Base-by-base conservation (phyloP, 345 rosid species). In the Lepidium didymum region DNA sequence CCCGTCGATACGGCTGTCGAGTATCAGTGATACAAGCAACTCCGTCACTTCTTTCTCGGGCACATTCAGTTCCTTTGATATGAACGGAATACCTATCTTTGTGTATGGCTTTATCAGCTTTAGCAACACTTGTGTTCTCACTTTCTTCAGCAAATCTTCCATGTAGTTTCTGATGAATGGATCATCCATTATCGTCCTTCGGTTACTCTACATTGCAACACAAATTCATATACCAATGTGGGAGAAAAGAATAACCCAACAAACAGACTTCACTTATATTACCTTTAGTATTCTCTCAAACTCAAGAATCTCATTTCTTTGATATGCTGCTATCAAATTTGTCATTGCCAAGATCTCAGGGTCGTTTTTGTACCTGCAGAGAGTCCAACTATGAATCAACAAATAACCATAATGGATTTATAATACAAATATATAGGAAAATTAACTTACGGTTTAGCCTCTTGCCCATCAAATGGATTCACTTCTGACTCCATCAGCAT, bases 401-500 rank as follows among this genome's bases (percentile, higher is more conserved):
- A 43, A 16, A 34, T 46, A 63, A 29, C 46, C 41, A 18, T 21
- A 23, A 8, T 11, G n/a, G 27, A 68, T 53, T 64, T 54, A 46
- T 34, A 62, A 50, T 50, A n/a, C 10, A 7, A 18, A 36, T 37
- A 16, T 36, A 64, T n/a, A 19, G 3, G 50, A 8, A 29, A 59
- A 21, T 5, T 34, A 41, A 75, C 99, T 89, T 87, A 91, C 96
- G 99, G 97, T 72, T 87, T 95, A 44, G 99, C 99, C 84, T 91
- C 97, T 78, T 95, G 97, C 42, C 99, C 99, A 47, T 89, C 99
- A 79, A 91, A 95, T 35, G 99, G 99, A 75, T 95, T 91, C 51
- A 95, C 99, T 84, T 91, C 91, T n/a, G 98, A 95, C 76, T 91
- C 99, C 99, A 95, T 95, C 82, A 95, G 83, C 99, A 95, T 95